Evolutionary conservation across 257 asterid genomes (phyloP).

Genomic region (Solanum arcanum): DNA sequence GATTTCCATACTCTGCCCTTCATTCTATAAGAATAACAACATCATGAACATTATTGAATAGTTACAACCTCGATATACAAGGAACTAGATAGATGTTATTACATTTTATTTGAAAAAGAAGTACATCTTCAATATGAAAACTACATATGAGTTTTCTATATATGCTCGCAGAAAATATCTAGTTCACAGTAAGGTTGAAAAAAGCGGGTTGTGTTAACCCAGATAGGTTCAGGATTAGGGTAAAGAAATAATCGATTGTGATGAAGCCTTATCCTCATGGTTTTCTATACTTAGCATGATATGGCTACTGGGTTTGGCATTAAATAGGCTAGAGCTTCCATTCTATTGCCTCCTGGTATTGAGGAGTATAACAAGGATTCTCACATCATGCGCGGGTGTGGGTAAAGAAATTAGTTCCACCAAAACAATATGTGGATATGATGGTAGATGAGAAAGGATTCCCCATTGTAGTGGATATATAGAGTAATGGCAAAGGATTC

Average conservation of each 20-base stretch:
- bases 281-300: not conserved
- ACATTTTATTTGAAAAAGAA: not conserved
- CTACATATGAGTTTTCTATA: not conserved
- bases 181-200: not conserved
- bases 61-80: not conserved
- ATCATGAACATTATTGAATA: not conserved
- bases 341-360: not conserved
- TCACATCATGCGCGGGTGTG: not conserved
- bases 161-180: not conserved
- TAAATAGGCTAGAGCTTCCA: not conserved
- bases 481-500: not conserved
- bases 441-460: not conserved
- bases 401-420: not conserved
- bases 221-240: not conserved
- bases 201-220: not conserved
- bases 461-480: not conserved
- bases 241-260: not conserved
- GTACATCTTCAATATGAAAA: not conserved
- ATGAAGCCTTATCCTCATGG: not conserved
- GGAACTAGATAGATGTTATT: not conserved
- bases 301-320: not conserved
- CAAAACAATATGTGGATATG: not conserved
- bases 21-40: not conserved
- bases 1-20: not conserved
- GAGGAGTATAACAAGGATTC: not conserved